Evolutionary conservation across 2,329 filamentous ascomycete genomes (phyloP).

Genomic region (Mycosphaerella arachidis): DNA sequence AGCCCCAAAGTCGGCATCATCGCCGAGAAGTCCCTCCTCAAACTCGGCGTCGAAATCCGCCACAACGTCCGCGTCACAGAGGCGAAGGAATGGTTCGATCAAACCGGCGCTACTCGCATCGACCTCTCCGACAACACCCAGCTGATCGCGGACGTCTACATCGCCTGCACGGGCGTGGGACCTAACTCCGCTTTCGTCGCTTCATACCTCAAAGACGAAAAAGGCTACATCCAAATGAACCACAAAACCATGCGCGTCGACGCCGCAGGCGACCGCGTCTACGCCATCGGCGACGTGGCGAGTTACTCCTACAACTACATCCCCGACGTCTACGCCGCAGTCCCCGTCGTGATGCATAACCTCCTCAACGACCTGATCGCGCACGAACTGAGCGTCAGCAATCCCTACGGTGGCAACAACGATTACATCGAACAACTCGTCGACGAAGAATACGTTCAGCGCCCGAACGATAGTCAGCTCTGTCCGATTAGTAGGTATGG

Average conservation of each 20-base stretch:
- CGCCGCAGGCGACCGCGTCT: constrained; percentile 29
- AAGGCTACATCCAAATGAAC: constrained; percentile 29
- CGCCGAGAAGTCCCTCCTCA: constrained; percentile 32
- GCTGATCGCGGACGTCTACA: constrained; percentile 35
- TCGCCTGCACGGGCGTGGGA: constrained; percentile 33
- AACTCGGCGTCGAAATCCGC: constrained; percentile 31
- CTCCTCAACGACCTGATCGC: constrained; percentile 32
- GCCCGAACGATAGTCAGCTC: constrained; percentile 18
- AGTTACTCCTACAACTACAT: constrained; percentile 32
- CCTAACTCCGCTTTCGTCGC: constrained; percentile 34
- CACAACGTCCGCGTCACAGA: constrained; percentile 28
- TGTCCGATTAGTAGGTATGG: constrained; percentile 32
- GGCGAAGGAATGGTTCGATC: constrained; percentile 20
- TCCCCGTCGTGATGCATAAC: constrained; percentile 35
- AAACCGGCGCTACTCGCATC: constrained; percentile 22
- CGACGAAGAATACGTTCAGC: constrained; percentile 23
- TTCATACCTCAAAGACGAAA: constrained; percentile 22
- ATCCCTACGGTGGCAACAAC: constrained; percentile 24
- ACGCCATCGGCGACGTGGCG: constrained; percentile 36
- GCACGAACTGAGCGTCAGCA: constrained; percentile 25
- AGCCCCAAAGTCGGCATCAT: constrained; percentile 22
- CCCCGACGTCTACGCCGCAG: constrained; percentile 33
- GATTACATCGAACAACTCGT: constrained; percentile 22
- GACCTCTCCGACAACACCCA: constrained; percentile 28
- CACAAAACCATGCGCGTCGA: constrained; percentile 29